phyloP scores from a whole-genome alignment of 2,329 filamentous ascomycete genomes.

The Aspergillus cejpii region DNA sequence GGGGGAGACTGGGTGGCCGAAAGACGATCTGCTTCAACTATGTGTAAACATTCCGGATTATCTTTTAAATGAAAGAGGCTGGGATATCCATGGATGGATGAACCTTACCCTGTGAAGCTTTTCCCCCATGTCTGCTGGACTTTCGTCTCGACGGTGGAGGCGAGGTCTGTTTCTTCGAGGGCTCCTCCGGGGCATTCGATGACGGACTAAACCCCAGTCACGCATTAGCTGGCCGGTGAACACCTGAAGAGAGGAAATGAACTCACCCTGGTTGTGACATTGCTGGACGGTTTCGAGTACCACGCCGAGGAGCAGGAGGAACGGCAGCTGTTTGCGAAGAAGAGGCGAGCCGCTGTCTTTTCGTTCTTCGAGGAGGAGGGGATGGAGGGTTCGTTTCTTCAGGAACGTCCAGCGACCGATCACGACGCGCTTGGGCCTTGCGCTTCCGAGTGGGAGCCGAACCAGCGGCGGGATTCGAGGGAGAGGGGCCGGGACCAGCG shows the following conservation, averaged over 20 bases:
- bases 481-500: conserved; percentile 36
- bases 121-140: conserved; percentile 61
- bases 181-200: conserved; percentile 58
- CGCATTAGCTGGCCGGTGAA: conserved; percentile 16
- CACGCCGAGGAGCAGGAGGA: conserved; percentile 41
- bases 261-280: conserved; percentile 42
- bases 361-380: conserved; percentile 54
- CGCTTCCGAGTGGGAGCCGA: conserved; percentile 61
- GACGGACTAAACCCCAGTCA: conserved; percentile 46
- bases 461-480: conserved; percentile 39
- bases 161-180: conserved; percentile 48
- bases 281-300: conserved; percentile 29
- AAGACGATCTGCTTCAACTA: conserved; percentile 27
- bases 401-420: conserved; percentile 37
- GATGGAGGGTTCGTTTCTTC: conserved; percentile 28
- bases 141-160: conserved; percentile 65
- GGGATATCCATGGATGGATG: not conserved
- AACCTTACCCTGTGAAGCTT: conserved; percentile 48
- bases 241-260: conserved; percentile 10
- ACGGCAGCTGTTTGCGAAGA: conserved; percentile 33
- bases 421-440: conserved; percentile 56
- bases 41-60: conserved; percentile 7
- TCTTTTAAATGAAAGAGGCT: no score
- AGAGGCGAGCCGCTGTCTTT: conserved; percentile 62
- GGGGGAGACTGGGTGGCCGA: conserved; percentile 30